These are phyloP conservation scores for Peltaster fructicola DNA, from an alignment of 2,329 filamentous ascomycete species.

Conservation along the genomic window DNA sequence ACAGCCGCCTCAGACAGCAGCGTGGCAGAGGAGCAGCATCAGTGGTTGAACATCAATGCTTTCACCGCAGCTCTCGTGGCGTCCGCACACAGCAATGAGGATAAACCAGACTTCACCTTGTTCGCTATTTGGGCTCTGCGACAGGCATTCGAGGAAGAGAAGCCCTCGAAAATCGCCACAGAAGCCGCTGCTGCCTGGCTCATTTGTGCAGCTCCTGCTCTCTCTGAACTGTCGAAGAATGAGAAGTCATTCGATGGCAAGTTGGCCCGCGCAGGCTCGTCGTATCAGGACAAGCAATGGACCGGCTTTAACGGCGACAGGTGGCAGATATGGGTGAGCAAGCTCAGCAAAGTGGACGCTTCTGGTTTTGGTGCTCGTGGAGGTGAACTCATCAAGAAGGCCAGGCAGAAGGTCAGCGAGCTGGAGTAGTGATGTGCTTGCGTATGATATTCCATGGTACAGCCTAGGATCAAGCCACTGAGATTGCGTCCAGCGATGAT, in stretches of 20 bases:
- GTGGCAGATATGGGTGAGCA: constrained; percentile 13
- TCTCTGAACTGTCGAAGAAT: constrained; percentile 9
- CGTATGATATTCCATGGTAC: too few species aligned
- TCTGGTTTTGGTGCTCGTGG: too few species aligned
- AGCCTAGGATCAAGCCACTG: too few species aligned
- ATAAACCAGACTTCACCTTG: constrained; percentile 13
- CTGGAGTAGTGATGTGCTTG: background rate
- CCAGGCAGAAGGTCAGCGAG: too few species aligned
- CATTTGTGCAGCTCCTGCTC: constrained; percentile 11
- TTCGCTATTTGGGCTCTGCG: constrained; percentile 16
- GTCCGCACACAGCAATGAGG: constrained; percentile 6
- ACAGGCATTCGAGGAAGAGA: constrained; percentile 12
- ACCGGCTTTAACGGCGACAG: constrained; percentile 12
- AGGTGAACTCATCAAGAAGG: too few species aligned
- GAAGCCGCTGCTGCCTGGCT: constrained; percentile 16
- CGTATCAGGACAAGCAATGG: constrained; percentile 11
- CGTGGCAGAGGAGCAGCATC: constrained; percentile 7
- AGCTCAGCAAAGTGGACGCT: too few species aligned
- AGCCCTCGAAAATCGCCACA: constrained; percentile 8
- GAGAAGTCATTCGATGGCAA: constrained; percentile 16
- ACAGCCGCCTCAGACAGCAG: constrained; percentile 9
- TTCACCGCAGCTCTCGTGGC: constrained; percentile 13
- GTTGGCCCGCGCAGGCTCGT: constrained; percentile 12
- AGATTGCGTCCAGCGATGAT: too few species aligned
- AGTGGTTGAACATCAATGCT: constrained; percentile 17